Evolutionary conservation across 176 grass and related monocot genomes (phyloP).

Genomic region (Tillandsia leiboldiana): DNA sequence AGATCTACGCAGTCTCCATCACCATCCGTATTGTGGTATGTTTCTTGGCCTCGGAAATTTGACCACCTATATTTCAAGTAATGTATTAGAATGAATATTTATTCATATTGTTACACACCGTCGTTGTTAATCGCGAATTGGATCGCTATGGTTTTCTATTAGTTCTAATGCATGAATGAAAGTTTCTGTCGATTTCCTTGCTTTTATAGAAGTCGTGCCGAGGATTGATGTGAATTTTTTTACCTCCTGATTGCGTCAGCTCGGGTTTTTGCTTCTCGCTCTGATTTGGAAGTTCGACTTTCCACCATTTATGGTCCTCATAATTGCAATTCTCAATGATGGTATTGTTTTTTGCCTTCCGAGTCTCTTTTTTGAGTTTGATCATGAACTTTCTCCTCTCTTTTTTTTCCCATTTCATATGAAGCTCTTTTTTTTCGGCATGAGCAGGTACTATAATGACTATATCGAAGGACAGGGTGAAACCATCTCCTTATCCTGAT

Average conservation of each 20-base stretch:
- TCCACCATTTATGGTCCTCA: slow-evolving; percentile 75
- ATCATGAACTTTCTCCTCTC: not conserved
- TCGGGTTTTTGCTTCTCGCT: slow-evolving; percentile 75
- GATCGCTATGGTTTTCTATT: too few relatives aligned
- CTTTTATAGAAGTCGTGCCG: too few relatives aligned
- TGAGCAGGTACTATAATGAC: slow-evolving; percentile 69
- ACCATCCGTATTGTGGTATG: slow-evolving; percentile 77
- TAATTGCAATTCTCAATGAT: slow-evolving; percentile 74
- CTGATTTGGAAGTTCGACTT: slow-evolving; percentile 77
- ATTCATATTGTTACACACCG: too few relatives aligned
- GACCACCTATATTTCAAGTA: not conserved
- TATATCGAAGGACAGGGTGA: slow-evolving; percentile 74
- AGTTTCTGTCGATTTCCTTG: not conserved
- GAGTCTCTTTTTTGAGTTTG: not conserved
- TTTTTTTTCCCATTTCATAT: not conserved
- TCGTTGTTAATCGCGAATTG: too few relatives aligned
- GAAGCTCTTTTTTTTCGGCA: not conserved
- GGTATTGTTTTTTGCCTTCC: slow-evolving; percentile 19
- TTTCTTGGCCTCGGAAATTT: slow-evolving; percentile 11
- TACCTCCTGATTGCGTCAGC: slow-evolving; percentile 20
- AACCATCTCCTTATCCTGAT: slow-evolving; percentile 63
- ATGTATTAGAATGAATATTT: not conserved
- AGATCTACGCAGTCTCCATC: slow-evolving; percentile 76
- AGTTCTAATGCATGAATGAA: not conserved
- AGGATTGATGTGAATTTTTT: not conserved